Evolutionary conservation across 2,329 filamentous ascomycete genomes (phyloP).

Genomic region (Fusarium sp.): DNA sequence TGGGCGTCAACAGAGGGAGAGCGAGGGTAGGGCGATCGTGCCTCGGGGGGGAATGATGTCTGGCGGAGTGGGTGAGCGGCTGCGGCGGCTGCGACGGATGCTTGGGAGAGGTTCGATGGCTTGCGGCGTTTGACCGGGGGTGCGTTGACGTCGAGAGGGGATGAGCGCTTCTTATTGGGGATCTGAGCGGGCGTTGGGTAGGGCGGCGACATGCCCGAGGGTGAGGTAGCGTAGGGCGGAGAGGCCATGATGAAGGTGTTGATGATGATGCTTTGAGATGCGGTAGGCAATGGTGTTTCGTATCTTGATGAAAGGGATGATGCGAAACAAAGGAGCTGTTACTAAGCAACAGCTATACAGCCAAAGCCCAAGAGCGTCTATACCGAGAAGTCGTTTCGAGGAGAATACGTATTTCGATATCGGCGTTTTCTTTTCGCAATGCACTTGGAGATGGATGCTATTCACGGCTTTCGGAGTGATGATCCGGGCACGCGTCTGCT

Average conservation of each 20-base stretch:
- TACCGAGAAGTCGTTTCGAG: not conserved
- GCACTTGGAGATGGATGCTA: slow-evolving; percentile 5
- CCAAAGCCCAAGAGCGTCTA: not conserved
- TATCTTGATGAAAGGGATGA: not conserved
- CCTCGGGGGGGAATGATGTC: slow-evolving; percentile 81
- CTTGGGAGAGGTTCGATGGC: slow-evolving; percentile 71
- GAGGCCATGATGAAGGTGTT: slow-evolving; percentile 67
- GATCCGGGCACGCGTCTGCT: slow-evolving; percentile 34
- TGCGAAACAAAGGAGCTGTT: not conserved
- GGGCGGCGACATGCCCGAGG: slow-evolving; percentile 68
- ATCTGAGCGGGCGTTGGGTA: slow-evolving; percentile 65
- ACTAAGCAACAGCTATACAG: not conserved
- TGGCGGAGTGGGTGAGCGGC: slow-evolving; percentile 78
- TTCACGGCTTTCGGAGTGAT: slow-evolving; percentile 29
- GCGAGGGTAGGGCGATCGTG: slow-evolving; percentile 67
- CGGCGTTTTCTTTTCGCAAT: slow-evolving; percentile 12
- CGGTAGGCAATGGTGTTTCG: no score
- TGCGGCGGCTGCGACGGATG: slow-evolving; percentile 64
- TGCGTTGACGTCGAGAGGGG: slow-evolving; percentile 66
- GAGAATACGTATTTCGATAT: slow-evolving; percentile 22
- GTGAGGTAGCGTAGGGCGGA: slow-evolving; percentile 65
- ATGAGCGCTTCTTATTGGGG: slow-evolving; percentile 70
- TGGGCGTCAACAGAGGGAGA: slow-evolving; percentile 75
- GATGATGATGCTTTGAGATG: not conserved
- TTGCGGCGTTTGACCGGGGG: slow-evolving; percentile 76